Percentiles rank a stretch among this genome's conserved stretches.
Conservation (phyloP, 305 asterid genomes). For the Solanum hybrid region DNA sequence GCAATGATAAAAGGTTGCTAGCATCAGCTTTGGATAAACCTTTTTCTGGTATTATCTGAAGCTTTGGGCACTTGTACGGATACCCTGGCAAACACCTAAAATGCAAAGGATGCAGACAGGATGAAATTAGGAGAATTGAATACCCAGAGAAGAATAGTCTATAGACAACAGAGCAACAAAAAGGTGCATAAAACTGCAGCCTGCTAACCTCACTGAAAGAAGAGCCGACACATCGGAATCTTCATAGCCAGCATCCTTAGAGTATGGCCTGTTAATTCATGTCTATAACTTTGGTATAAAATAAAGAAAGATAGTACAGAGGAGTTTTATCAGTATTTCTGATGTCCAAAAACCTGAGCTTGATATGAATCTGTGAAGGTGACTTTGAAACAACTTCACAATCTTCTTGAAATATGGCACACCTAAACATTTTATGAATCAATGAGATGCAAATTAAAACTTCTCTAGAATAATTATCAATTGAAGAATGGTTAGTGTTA, state of each 20-base stretch:
- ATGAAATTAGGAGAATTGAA: neutral
- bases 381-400: conserved; percentile 60
- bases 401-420: conserved; percentile 94
- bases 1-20: conserved; percentile 73
- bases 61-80: conserved; percentile 87
- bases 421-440: conserved; percentile 39
- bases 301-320: neutral
- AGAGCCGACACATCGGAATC: conserved; percentile 72
- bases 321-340: conserved; percentile 8
- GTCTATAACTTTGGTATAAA: conserved; percentile 8
- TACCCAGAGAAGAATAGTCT: conserved; percentile 1
- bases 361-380: conserved; percentile 64
- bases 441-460: conserved; percentile 3
- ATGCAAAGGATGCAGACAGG: conserved; percentile 1
- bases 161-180: neutral
- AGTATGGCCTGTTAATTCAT: conserved; percentile 67
- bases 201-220: conserved; percentile 77
- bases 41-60: conserved; percentile 71
- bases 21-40: conserved; percentile 66
- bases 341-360: conserved; percentile 59
- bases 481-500: neutral
- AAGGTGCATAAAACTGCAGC: neutral
- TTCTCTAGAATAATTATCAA: neutral
- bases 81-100: conserved; percentile 80
- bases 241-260: conserved; percentile 84